These are phyloP conservation scores for Lentinula sp. DNA, from an alignment of 768 basidiomycete species.

Conservation along the genomic window DNA sequence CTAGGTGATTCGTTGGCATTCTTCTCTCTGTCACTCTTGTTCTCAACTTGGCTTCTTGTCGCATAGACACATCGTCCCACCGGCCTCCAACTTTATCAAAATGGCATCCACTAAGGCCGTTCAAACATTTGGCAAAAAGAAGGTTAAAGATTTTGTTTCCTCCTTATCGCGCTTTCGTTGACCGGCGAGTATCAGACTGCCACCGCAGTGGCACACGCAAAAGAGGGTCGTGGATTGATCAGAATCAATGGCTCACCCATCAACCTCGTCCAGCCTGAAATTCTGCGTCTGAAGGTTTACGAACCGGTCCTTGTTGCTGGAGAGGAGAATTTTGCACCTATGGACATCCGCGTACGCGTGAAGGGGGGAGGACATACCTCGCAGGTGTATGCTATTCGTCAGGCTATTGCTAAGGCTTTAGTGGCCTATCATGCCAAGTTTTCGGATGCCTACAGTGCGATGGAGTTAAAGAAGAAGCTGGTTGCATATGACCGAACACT, in stretches of 20 bases:
- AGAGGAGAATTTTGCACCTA: slow-evolving; percentile 76
- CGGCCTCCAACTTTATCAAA: slow-evolving; percentile 28
- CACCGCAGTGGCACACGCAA: slow-evolving; percentile 95
- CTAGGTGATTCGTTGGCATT: slow-evolving; percentile 7
- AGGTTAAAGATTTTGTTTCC: slow-evolving; percentile 45
- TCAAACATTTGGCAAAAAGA: slow-evolving; percentile 99
- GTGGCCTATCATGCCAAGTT: slow-evolving; percentile 99
- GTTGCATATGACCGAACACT: slow-evolving; percentile 92
- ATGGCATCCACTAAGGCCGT: slow-evolving; percentile 88
- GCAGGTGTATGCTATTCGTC: slow-evolving; percentile 97
- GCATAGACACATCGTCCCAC: slow-evolving; percentile 13
- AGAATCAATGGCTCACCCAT: slow-evolving; percentile 97
- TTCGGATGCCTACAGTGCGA: slow-evolving; percentile 92
- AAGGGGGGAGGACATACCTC: slow-evolving; percentile 99
- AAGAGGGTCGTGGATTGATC: slow-evolving; percentile 93
- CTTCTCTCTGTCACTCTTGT: slow-evolving; percentile 6
- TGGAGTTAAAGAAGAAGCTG: slow-evolving; percentile 97
- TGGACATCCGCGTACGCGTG: slow-evolving; percentile 97
- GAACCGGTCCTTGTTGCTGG: slow-evolving; percentile 94
- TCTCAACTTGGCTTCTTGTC: slow-evolving; percentile 9
- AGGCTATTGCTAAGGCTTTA: slow-evolving; percentile 96
- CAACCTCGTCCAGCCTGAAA: slow-evolving; percentile 90
- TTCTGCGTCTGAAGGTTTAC: slow-evolving; percentile 97
- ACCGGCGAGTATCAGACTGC: slow-evolving; percentile 60
- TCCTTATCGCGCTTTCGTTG: slow-evolving; percentile 8